Evolutionary conservation across 352 stramenopile genomes (phyloP).

Genomic region (Halophytophthora batemanensis): DNA sequence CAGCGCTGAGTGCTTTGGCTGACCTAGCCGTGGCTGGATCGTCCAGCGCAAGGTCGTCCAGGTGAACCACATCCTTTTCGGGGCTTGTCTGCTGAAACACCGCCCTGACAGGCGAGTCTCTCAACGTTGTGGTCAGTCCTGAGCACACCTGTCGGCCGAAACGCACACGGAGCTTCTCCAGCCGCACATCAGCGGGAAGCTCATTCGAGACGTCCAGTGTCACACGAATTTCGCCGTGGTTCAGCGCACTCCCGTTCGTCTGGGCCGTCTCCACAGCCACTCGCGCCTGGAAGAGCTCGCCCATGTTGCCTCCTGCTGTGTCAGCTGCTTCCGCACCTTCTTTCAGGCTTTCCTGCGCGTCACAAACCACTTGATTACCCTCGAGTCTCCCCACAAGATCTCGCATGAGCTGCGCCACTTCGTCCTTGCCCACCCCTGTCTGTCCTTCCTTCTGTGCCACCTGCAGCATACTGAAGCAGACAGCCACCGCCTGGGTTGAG

Average conservation of each 20-base stretch:
- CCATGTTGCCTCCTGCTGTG: slow-evolving; percentile 41
- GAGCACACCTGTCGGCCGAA: slow-evolving; percentile 29
- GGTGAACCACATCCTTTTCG: neutral
- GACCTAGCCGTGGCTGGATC: no score
- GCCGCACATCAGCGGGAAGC: slow-evolving; percentile 52
- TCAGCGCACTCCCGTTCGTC: slow-evolving; percentile 29
- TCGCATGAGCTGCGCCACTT: slow-evolving; percentile 47
- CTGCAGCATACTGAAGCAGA: slow-evolving; percentile 63
- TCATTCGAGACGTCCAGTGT: slow-evolving; percentile 51
- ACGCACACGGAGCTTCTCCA: slow-evolving; percentile 49
- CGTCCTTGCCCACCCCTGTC: slow-evolving; percentile 39
- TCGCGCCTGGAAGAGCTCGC: slow-evolving; percentile 45
- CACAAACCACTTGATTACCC: neutral
- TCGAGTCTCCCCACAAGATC: slow-evolving; percentile 44
- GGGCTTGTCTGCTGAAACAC: neutral
- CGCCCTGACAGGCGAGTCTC: neutral
- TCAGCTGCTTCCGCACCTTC: slow-evolving; percentile 3
- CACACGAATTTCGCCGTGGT: slow-evolving; percentile 59
- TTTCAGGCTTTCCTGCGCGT: neutral
- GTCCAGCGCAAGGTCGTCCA: no score
- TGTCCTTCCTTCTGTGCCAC: slow-evolving; percentile 47
- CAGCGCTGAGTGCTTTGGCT: no score
- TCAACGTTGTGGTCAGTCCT: neutral
- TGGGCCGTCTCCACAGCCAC: slow-evolving; percentile 60
- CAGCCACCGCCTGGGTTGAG: slow-evolving; percentile 47